A percentile compares a stretch with the other conserved stretches of the same genome.
Conservation (phyloP, 2,329 filamentous ascomycete genomes). For the Gremmenia infestans region DNA sequence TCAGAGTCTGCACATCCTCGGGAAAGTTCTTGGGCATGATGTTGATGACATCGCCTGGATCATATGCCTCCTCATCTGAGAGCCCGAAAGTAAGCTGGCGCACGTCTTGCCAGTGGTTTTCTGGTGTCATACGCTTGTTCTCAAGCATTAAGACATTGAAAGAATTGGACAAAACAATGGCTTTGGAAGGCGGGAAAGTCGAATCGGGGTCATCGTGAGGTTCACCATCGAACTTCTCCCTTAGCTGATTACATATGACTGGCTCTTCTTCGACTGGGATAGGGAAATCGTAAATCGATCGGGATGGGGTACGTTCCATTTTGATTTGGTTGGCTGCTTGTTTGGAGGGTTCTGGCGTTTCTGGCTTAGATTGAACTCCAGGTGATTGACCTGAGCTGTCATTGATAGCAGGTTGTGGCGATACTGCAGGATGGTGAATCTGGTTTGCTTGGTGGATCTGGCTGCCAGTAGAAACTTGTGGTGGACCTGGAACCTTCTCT, state of each 20-base stretch:
- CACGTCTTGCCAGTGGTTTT: conserved; percentile 88
- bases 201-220: conserved; percentile 7
- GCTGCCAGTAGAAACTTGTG: too few relatives aligned
- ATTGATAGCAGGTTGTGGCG: too few relatives aligned
- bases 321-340: too few relatives aligned
- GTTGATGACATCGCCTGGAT: conserved; percentile 75
- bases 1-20: conserved; percentile 71
- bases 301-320: too few relatives aligned
- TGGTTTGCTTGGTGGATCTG: too few relatives aligned
- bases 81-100: conserved; percentile 65
- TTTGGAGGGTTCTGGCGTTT: too few relatives aligned
- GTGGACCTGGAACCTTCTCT: background rate
- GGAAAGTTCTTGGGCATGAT: conserved; percentile 87
- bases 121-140: conserved; percentile 73
- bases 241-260: background rate
- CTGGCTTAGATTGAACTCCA: too few relatives aligned
- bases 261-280: background rate
- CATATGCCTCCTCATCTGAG: conserved; percentile 35
- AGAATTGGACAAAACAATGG: conserved; percentile 13
- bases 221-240: background rate
- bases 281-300: background rate
- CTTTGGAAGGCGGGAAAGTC: background rate
- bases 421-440: background rate
- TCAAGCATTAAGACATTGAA: conserved; percentile 41
- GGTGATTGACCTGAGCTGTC: too few relatives aligned